Evolutionary conservation across 495 filamentous ascomycete genomes (phyloP).

Genomic region (Endocarpon pusillum): DNA sequence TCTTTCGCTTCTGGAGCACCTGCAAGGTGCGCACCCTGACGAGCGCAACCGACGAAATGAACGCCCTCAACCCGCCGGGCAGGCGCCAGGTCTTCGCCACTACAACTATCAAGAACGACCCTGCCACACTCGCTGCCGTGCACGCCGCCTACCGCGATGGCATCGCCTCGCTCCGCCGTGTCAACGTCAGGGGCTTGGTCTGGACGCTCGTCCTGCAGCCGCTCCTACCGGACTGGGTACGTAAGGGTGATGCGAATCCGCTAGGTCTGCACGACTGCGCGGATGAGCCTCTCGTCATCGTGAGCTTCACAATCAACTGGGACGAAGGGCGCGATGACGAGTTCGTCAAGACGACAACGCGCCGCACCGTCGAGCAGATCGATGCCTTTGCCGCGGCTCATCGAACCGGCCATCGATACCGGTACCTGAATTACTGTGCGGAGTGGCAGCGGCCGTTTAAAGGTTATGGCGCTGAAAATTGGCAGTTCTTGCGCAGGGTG

Average conservation of each 20-base stretch:
- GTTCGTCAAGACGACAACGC: constrained; percentile 12
- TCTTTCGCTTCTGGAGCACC: constrained; percentile 18
- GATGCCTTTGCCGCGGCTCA: constrained; percentile 13
- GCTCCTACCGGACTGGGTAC: constrained; percentile 13
- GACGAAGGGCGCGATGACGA: constrained; percentile 13
- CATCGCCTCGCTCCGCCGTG: constrained; percentile 6
- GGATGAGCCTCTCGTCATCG: constrained; percentile 14
- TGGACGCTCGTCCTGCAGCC: constrained; percentile 16
- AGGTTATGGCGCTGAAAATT: constrained; percentile 18
- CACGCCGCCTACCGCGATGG: constrained; percentile 11
- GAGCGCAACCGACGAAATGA: constrained; percentile 14
- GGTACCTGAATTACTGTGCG: constrained; percentile 19
- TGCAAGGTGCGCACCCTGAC: constrained; percentile 16
- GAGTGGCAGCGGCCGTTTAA: constrained; percentile 18
- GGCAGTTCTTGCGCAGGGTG: constrained; percentile 12
- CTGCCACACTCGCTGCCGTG: constrained; percentile 10
- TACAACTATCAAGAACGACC: constrained; percentile 19
- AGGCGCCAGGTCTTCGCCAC: constrained; percentile 15
- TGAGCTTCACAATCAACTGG: constrained; percentile 19
- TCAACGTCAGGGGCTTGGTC: constrained; percentile 10
- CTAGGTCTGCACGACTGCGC: constrained; percentile 11
- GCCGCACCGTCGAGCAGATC: constrained; percentile 13
- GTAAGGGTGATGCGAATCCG: constrained; percentile 14
- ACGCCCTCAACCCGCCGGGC: constrained; percentile 13
- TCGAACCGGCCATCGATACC: constrained; percentile 13